Percentiles rank a stretch among this genome's conserved stretches.
Evolutionary conservation across 306 rosid species (phyloP).

Genomic region (Oxytropis ochrocephala): DNA sequence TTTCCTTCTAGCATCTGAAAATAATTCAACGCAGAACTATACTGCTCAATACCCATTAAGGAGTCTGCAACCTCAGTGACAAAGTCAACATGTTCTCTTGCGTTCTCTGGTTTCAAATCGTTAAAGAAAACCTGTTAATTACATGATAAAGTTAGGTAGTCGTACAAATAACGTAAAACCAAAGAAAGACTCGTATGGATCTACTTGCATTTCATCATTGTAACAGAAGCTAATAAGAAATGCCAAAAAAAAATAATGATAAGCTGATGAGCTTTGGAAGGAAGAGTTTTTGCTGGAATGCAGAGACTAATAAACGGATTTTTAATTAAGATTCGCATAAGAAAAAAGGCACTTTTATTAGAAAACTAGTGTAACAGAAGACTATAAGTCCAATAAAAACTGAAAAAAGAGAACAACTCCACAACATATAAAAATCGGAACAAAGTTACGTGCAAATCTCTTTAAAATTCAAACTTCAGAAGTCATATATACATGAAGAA

Average conservation of each 20-base stretch:
- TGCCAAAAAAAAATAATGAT: neutral
- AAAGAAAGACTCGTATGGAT: slow-evolving; percentile 1
- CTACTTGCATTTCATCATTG: neutral
- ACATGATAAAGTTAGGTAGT: slow-evolving; percentile 17
- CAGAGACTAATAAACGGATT: neutral
- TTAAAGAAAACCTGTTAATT: slow-evolving; percentile 43
- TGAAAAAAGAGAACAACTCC: neutral
- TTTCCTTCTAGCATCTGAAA: slow-evolving; percentile 54
- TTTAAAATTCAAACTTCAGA: neutral
- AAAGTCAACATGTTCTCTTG: slow-evolving; percentile 39
- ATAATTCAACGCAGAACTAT: slow-evolving; percentile 61
- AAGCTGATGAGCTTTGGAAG: neutral
- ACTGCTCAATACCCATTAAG: slow-evolving; percentile 53
- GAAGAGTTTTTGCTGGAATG: neutral
- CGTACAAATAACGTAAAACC: slow-evolving; percentile 11
- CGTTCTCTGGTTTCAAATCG: slow-evolving; percentile 46
- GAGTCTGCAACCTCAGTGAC: slow-evolving; percentile 61
- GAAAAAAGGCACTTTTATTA: neutral
- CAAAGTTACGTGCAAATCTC: neutral
- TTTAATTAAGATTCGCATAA: neutral
- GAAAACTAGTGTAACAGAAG: neutral
- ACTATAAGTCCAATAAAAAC: neutral
- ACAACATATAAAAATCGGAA: neutral
- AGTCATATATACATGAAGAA: neutral
- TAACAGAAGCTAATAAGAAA: neutral